phyloP scores from a whole-genome alignment of 352 stramenopile genomes.

The Phytopythium delawarense region DNA sequence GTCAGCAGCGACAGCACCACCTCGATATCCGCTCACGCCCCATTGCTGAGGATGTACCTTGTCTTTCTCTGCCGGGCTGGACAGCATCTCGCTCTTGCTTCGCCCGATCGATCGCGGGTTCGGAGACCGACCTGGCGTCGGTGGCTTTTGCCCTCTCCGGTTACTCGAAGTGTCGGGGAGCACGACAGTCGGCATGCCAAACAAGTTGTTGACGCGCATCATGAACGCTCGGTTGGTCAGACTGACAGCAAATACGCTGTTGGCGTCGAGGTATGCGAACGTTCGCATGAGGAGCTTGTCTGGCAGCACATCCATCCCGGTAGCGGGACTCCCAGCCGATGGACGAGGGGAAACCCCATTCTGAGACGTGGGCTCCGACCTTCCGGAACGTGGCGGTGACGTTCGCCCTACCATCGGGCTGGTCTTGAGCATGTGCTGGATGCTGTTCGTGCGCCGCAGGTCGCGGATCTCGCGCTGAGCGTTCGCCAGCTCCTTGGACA shows the following conservation, averaged over 20 bases:
- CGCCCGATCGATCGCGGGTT: neutral
- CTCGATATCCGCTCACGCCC: neutral
- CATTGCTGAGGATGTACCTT: conserved; percentile 15
- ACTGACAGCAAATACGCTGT: conserved; percentile 69
- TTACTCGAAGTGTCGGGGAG: conserved; percentile 13
- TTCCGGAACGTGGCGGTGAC: neutral
- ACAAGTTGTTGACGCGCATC: conserved; percentile 55
- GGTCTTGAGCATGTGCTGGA: conserved; percentile 58
- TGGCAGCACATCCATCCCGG: conserved; percentile 16
- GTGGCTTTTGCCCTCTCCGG: conserved; percentile 11
- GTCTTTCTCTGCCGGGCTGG: conserved; percentile 33
- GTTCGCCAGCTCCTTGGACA: conserved; percentile 63
- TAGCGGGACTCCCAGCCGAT: too few relatives aligned
- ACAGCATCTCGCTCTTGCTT: conserved; percentile 26
- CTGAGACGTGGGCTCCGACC: neutral
- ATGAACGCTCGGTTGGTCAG: conserved; percentile 52
- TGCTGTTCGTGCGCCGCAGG: conserved; percentile 58
- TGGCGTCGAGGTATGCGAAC: conserved; percentile 66
- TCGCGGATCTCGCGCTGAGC: conserved; percentile 77
- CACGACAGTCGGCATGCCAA: conserved; percentile 43
- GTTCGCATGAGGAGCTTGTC: conserved; percentile 61
- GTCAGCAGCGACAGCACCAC: neutral
- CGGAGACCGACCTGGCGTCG: neutral
- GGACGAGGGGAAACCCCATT: neutral
- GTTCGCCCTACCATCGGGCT: conserved; percentile 9